Base-by-base conservation (phyloP, 1,284 basidiomycete species). In the Fomes fomentarius region DNA sequence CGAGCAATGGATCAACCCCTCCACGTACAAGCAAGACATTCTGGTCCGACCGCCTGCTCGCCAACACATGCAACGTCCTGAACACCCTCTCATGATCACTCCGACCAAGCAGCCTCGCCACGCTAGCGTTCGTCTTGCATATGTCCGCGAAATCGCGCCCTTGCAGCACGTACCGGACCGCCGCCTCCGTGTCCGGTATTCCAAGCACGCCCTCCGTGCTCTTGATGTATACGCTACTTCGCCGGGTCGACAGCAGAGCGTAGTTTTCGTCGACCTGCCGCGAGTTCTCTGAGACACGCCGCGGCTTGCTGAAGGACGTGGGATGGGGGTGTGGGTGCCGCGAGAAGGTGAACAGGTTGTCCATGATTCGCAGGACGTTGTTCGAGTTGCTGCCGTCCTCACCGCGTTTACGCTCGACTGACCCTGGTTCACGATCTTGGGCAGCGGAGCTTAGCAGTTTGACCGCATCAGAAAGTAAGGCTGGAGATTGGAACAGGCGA, bases 61-160 rank as follows among this genome's bases (percentile, higher is more conserved):
- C 71, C 45, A 89, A 77, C 4, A 93, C 76, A 33, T 75, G 70
- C 19, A 95, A 69, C 9, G 80, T 82, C 49, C 72, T 78, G 71
- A 93, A 93, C n/a, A 90, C 75, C 50, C 90, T 75, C 60, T 89
- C 85, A 66, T 94, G 89, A 60, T 89, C 84, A 63, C 79, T 78
- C 47, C 91, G 76, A 12, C 85, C 82, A 62, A 81, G 75, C 30
- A 78, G 70, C 54, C 75, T 77, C 4, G 92, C 88, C 17, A 85
- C 73, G 15, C 68, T 70, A 0, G 84, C 82, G 65, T 93, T 94
- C 51, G 64, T 72, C 48, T 73, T 76, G 68, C 84, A 90, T 2
- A 85, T 64, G 9, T 76, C 76, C 12, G 75, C 76, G 3, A 85
- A 67, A 11, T 73, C 71, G 4, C 65, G 56, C 12, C 71, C 72